Conservation (phyloP, 1,284 basidiomycete genomes). For the Austropuccinia psidii region DNA sequence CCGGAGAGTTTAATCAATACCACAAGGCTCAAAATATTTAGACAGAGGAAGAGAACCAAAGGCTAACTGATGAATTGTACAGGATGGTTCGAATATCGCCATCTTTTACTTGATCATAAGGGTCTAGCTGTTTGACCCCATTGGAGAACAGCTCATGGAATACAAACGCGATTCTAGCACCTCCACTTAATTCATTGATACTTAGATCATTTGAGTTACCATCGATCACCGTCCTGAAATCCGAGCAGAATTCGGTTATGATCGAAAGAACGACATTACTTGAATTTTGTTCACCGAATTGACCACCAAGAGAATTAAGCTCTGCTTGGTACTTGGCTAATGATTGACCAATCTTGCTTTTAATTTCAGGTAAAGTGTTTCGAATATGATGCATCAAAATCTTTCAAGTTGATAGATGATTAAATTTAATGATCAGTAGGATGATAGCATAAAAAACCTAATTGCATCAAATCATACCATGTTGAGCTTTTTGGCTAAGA, state of each 20-base stretch:
- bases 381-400: slow-evolving; percentile 98
- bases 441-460: not conserved
- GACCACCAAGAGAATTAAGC: slow-evolving; percentile 73
- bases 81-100: slow-evolving; percentile 90
- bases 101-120: slow-evolving; percentile 97
- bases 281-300: slow-evolving; percentile 73
- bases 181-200: slow-evolving; percentile 88
- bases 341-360: slow-evolving; percentile 78
- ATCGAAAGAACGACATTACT: slow-evolving; percentile 82
- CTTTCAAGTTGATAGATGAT: slow-evolving; percentile 49
- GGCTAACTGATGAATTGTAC: slow-evolving; percentile 85
- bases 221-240: slow-evolving; percentile 93
- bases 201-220: slow-evolving; percentile 93
- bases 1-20: not conserved
- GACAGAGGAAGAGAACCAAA: not conserved
- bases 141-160: slow-evolving; percentile 98
- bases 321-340: slow-evolving; percentile 79
- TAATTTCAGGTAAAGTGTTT: slow-evolving; percentile 92
- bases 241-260: slow-evolving; percentile 93
- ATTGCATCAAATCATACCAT: slow-evolving; percentile 56
- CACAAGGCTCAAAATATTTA: not conserved
- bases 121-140: slow-evolving; percentile 89
- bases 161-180: slow-evolving; percentile 94
- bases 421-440: slow-evolving; percentile 18
- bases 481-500: slow-evolving; percentile 92